Base-by-base conservation (phyloP, 2,329 filamentous ascomycete genomes). In the Didymella pomorum region DNA sequence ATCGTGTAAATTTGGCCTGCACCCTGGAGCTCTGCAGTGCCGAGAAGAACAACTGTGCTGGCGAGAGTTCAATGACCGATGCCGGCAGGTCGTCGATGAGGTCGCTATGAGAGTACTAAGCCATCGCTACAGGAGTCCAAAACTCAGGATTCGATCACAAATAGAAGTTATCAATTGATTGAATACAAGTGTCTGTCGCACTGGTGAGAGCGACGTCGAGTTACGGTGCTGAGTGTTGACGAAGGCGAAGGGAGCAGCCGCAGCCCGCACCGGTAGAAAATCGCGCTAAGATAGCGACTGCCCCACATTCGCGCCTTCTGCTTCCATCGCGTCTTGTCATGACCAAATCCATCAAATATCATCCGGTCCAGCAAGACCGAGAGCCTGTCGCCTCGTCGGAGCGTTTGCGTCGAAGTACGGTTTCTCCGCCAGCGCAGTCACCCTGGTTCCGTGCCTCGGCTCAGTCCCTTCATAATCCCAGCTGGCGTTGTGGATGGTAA, bases 401-500 rank as follows among this genome's bases (percentile, higher is more conserved):
- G 89, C 89, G 10, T 82, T 78, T 0, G 83, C 76, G 52, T 89
- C 83, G 65, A 89, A 92, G 67, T 83, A 88, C 0, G 89, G 89
- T 79, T 87, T 87, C 78, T 92, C 90, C 0, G 87, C 89, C 50
- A 92, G 75, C 8, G 86, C 81, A 0, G 89, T 92, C 3, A 92
- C 89, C 26, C 90, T 81, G 0, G 89, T 92, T 2, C 89, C 89
- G 71, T 92, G 89, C 37, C 89, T 80, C 0, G 89, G 87, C 69
- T 90, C 81, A 20, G 79, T 81, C 1, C 87, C 87, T 31, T 85
- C 87, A 68, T 91, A 91, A 64, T 92, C 88, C 87, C 88, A 92
- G 66, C 85, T 88, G 0, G 88, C 89, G 61, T 90, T 91, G 65
- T 92, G 88, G 35, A 91, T 91, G 0, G 89, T 90, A 58, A 90